Evolutionary conservation across 2,329 filamentous ascomycete species (phyloP).

Genomic region (Pestalotiopsis sp.): DNA sequence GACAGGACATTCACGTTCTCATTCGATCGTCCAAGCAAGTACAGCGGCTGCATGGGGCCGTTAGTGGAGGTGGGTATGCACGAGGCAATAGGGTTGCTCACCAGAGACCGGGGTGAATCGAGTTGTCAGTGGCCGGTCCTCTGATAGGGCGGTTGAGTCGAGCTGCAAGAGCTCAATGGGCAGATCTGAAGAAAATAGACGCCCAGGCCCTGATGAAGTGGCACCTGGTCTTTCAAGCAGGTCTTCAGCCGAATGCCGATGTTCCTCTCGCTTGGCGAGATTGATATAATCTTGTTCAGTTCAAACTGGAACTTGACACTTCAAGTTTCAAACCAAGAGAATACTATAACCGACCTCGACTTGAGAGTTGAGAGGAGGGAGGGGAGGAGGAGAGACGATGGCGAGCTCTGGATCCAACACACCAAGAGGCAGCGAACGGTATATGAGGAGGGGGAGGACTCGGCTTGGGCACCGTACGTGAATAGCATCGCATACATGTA

Average conservation of each 20-base stretch:
- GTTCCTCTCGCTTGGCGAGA: background rate
- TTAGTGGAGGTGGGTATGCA: conserved; percentile 38
- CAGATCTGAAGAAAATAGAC: conserved; percentile 46
- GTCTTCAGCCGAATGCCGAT: conserved; percentile 23
- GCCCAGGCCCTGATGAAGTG: conserved; percentile 40
- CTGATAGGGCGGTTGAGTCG: conserved; percentile 44
- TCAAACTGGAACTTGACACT: conserved; percentile 18
- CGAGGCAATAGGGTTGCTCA: conserved; percentile 41
- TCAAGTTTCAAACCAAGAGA: conserved; percentile 18
- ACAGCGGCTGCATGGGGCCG: conserved; percentile 37
- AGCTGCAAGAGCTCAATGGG: conserved; percentile 40
- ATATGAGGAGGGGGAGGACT: conserved; percentile 20
- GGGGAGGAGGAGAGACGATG: conserved; percentile 11
- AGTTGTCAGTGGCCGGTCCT: conserved; percentile 28
- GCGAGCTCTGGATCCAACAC: conserved; percentile 5
- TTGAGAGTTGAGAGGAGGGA: background rate
- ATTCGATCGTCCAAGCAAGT: conserved; percentile 30
- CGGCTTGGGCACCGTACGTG: conserved; percentile 8
- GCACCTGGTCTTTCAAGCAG: conserved; percentile 26
- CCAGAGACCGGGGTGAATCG: conserved; percentile 39
- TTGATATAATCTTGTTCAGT: conserved; percentile 17
- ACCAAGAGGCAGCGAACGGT: conserved; percentile 22
- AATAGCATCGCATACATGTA: conserved; percentile 10
- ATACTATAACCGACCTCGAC: conserved; percentile 3
- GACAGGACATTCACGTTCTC: conserved; percentile 29